Evolutionary conservation across 139 green algal species (phyloP).

Genomic region (Ettlia oleoabundans): DNA sequence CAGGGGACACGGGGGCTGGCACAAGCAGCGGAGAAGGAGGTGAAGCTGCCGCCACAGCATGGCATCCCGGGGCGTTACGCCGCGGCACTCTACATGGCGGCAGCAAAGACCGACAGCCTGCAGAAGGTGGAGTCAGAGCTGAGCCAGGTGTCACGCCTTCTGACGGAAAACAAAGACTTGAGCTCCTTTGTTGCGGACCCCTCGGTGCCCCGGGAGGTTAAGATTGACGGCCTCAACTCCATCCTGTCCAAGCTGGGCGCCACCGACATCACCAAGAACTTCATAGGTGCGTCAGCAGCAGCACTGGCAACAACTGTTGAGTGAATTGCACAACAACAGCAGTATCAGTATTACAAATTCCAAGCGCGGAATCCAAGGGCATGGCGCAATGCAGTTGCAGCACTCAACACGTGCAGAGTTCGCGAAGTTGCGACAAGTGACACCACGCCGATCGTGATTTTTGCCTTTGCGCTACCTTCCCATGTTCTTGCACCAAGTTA

Average conservation of each 20-base stretch:
- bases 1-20: constrained; percentile 30
- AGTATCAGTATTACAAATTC: too few relatives aligned
- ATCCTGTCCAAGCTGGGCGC: constrained; percentile 56
- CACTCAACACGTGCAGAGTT: too few relatives aligned
- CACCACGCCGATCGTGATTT: too few relatives aligned
- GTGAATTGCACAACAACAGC: neutral
- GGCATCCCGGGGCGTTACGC: constrained; percentile 69
- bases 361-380: too few relatives aligned
- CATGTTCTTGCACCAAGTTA: too few relatives aligned
- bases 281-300: constrained; percentile 47
- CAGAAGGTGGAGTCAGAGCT: constrained; percentile 57
- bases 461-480: too few relatives aligned
- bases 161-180: constrained; percentile 50
- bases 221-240: constrained; percentile 39
- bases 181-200: constrained; percentile 58
- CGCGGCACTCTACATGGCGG: constrained; percentile 65
- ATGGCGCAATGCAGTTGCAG: too few relatives aligned
- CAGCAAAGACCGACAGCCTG: constrained; percentile 52
- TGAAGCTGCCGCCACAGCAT: constrained; percentile 49
- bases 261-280: constrained; percentile 61
- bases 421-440: too few relatives aligned
- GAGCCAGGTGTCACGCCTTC: constrained; percentile 42
- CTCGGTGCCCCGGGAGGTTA: constrained; percentile 45
- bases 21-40: constrained; percentile 12
- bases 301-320: neutral